Evolutionary conservation across 768 basidiomycete genomes (phyloP), one percentile per base, ranked within the genome.

Genomic region (Sporobolomyces phaffii): DNA sequence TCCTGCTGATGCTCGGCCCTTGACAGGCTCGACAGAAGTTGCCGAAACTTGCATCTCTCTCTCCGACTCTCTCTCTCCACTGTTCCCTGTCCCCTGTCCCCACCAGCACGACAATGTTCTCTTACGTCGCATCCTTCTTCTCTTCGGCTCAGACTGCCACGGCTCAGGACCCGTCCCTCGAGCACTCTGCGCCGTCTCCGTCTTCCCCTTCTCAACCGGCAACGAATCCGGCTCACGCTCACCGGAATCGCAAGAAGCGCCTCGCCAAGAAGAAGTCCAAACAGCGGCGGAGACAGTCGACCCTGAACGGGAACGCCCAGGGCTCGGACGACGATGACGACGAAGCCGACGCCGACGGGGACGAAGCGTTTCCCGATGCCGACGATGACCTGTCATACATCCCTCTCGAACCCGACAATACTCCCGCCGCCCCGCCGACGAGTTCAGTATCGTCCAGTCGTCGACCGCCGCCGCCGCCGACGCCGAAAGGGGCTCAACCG

Each of bases 161-260:
- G 40, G 26, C 54, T 43, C 41, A n/a, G 15, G n/a, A n/a, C n/a
- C n/a, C n/a, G n/a, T n/a, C n/a, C n/a, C n/a, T n/a, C n/a, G n/a
- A n/a, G n/a, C n/a, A n/a, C n/a, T n/a, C n/a, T 6, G 22, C 38
- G 15, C 15, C 29, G 3, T 4, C 24, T 44, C 41, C 41, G 5
- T 20, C 54, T 6, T 11, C 40, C 10, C 5, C 31, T 26, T 4
- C 7, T 29, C 40, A 43, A 44, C 40, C 26, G 6, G 3, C 24
- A 14, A 26, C 40, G 31, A 45, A 58, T 24, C 54, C 54, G 2
- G 54, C 54, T 29, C 56, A 58, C 29, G 13, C 43, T 1, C 11
- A 58, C 33, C 41, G 56, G 36, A 58, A 58, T 45, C 56, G 56
- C 31, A 58, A 58, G 43, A 58, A 58, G 31, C 56, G 56, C 20